Evolutionary conservation across 2,329 filamentous ascomycete genomes (phyloP).

Genomic region (Trichoderma aggressivum): DNA sequence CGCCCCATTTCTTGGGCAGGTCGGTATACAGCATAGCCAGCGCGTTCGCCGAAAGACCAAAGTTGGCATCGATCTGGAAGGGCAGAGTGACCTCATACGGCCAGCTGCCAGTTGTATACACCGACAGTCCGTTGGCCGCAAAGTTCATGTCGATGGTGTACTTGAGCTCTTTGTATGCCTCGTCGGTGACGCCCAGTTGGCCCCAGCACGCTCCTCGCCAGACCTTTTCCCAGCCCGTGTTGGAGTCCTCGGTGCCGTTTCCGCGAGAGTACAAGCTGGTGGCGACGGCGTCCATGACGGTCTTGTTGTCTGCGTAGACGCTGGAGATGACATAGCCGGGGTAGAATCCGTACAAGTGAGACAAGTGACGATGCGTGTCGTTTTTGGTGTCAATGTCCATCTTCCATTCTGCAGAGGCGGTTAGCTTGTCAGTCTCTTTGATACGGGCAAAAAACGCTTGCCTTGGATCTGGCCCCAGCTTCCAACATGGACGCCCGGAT

Average conservation of each 20-base stretch:
- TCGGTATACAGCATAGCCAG: slow-evolving; percentile 16
- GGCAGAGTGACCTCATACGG: slow-evolving; percentile 19
- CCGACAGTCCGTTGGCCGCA: slow-evolving; percentile 24
- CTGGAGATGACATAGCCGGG: slow-evolving; percentile 50
- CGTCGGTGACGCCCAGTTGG: slow-evolving; percentile 47
- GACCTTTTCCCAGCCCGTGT: slow-evolving; percentile 57
- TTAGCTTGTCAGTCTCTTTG: not conserved
- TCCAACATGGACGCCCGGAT: slow-evolving; percentile 13
- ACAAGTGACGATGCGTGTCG: slow-evolving; percentile 42
- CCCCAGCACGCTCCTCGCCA: slow-evolving; percentile 58
- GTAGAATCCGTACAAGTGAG: slow-evolving; percentile 54
- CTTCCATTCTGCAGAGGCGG: not conserved
- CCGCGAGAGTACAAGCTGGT: slow-evolving; percentile 48
- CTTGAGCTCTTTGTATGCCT: slow-evolving; percentile 46
- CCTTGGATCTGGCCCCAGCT: slow-evolving; percentile 22
- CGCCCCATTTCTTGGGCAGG: slow-evolving; percentile 3
- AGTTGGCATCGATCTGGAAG: slow-evolving; percentile 32
- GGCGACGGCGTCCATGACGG: slow-evolving; percentile 41
- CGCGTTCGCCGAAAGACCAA: slow-evolving; percentile 22
- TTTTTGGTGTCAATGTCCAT: slow-evolving; percentile 14
- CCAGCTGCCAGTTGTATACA: slow-evolving; percentile 9
- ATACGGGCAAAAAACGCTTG: slow-evolving; percentile 24
- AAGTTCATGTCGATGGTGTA: slow-evolving; percentile 50
- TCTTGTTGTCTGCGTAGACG: slow-evolving; percentile 37
- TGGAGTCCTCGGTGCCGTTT: slow-evolving; percentile 44